phyloP scores from a whole-genome alignment of 768 basidiomycete species.

The button mushroom (Agaricus bisporus) region DNA sequence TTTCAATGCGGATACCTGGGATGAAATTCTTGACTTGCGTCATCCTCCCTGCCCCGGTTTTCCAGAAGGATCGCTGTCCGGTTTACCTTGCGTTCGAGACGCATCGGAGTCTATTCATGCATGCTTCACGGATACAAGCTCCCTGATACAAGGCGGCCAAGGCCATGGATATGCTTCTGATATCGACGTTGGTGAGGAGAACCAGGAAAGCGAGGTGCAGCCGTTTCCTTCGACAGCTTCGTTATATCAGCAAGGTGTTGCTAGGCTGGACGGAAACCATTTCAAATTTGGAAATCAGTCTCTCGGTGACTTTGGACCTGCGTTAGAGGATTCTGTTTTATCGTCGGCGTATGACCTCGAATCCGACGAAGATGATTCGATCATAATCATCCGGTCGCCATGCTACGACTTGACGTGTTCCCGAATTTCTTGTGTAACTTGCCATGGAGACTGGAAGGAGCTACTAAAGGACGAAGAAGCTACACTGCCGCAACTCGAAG shows the following conservation, averaged over 20 bases:
- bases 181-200: neutral
- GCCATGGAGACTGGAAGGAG: neutral
- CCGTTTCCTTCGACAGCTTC: constrained; percentile 13
- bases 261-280: neutral
- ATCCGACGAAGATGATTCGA: neutral
- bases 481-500: neutral
- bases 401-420: neutral
- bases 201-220: constrained; percentile 9
- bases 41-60: constrained; percentile 24
- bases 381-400: neutral
- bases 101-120: neutral
- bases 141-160: neutral
- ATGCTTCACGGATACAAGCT: neutral
- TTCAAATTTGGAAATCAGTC: neutral
- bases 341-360: neutral
- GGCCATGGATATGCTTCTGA: neutral
- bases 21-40: constrained; percentile 23
- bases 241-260: constrained; percentile 1
- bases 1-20: constrained; percentile 21
- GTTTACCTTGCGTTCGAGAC: neutral
- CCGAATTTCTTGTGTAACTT: neutral
- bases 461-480: no score
- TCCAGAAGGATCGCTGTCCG: neutral
- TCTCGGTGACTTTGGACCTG: constrained; percentile 15
- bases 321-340: constrained; percentile 9